Conservation (phyloP, 2,329 filamentous ascomycete genomes). For the Neonectria sp. region DNA sequence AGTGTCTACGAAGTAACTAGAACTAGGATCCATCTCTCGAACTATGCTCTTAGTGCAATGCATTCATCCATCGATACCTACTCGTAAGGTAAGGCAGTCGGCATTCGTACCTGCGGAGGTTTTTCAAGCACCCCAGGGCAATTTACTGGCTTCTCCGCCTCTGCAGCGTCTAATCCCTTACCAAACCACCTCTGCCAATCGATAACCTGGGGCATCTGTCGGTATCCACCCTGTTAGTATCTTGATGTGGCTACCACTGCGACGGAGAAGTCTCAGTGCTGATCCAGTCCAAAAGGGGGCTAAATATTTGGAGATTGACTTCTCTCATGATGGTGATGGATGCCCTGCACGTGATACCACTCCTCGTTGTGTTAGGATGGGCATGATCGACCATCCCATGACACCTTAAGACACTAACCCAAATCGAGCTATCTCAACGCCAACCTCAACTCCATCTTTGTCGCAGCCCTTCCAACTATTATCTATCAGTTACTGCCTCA, state of each 20-base stretch:
- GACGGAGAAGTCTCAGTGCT: conserved; percentile 16
- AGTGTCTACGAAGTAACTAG: not conserved
- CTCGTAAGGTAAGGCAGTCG: no score
- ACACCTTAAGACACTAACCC: conserved; percentile 26
- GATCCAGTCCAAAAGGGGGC: not conserved
- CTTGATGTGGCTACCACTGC: conserved; percentile 27
- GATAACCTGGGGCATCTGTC: not conserved
- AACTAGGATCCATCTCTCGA: not conserved
- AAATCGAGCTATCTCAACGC: conserved; percentile 14
- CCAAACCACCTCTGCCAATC: not conserved
- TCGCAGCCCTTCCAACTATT: not conserved
- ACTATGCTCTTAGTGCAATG: not conserved
- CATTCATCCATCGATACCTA: not conserved
- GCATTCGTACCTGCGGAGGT: not conserved
- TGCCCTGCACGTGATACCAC: conserved; percentile 7
- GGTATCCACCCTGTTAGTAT: not conserved
- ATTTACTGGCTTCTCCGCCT: not conserved
- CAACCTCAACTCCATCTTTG: conserved; percentile 19
- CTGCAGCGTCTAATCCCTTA: not conserved
- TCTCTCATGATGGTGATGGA: not conserved
- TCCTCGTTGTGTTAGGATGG: not conserved
- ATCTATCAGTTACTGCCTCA: not conserved
- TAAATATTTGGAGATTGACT: not conserved
- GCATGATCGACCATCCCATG: conserved; percentile 12
- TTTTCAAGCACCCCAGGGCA: not conserved